A percentile compares a stretch with the other conserved stretches of the same genome.
phyloP scores from a whole-genome alignment of 169 alveolate species.

The Babesia sp. region DNA sequence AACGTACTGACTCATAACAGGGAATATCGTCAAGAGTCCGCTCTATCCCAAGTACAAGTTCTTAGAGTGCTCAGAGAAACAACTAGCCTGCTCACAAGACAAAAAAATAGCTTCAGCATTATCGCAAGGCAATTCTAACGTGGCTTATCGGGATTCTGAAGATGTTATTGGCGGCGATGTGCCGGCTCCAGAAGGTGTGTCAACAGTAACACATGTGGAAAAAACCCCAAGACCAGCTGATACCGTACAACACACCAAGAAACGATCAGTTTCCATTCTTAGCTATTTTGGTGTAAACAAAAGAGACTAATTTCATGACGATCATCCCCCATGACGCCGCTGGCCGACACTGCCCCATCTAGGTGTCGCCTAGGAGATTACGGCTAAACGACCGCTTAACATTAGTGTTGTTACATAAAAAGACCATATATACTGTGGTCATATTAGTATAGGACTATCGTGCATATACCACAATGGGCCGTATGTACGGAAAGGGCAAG shows the following conservation, averaged over 20 bases:
- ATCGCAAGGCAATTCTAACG: background rate
- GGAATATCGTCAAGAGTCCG: slow-evolving; percentile 36
- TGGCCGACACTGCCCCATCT: slow-evolving; percentile 25
- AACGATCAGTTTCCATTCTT: slow-evolving; percentile 4
- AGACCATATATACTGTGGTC: slow-evolving; percentile 1
- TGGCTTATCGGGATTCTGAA: background rate
- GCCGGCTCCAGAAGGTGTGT: background rate
- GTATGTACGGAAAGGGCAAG: slow-evolving; percentile 90
- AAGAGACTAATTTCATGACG: background rate
- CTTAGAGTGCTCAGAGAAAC: slow-evolving; percentile 25
- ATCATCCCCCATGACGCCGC: slow-evolving; percentile 8
- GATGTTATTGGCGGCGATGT: background rate
- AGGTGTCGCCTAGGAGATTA: background rate
- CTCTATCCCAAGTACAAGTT: slow-evolving; percentile 45
- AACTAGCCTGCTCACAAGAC: background rate
- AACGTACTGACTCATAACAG: no score
- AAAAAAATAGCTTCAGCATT: background rate
- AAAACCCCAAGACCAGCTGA: background rate
- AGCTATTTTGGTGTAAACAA: slow-evolving; percentile 3
- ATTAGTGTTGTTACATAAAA: background rate
- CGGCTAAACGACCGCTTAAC: background rate
- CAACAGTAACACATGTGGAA: background rate
- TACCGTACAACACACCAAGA: background rate
- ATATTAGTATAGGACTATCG: background rate
- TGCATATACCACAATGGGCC: slow-evolving; percentile 79